These are phyloP conservation scores for Sicyos edulis DNA, from an alignment of 306 rosid species.

Conservation along the genomic window DNA sequence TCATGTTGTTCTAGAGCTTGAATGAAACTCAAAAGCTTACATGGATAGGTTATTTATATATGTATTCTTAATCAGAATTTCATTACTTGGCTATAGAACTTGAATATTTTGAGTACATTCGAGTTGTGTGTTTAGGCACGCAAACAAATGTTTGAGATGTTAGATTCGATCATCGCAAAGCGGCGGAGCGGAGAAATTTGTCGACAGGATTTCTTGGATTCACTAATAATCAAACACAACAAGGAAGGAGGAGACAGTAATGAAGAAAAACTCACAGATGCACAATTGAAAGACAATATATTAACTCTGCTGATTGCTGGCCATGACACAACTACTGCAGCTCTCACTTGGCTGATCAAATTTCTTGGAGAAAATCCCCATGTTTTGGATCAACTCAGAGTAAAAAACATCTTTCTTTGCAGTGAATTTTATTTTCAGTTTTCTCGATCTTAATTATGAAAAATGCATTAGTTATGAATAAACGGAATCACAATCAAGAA, in stretches of 20 bases:
- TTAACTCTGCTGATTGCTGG: constrained; percentile 78
- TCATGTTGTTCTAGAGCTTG: neutral
- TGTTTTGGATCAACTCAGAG: constrained; percentile 62
- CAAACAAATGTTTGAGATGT: constrained; percentile 69
- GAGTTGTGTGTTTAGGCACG: constrained; percentile 46
- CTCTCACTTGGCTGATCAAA: constrained; percentile 75
- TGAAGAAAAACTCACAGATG: constrained; percentile 65
- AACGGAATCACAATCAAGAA: too few species aligned
- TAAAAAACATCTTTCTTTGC: constrained; percentile 25
- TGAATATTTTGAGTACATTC: constrained; percentile 5
- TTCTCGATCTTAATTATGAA: too few species aligned
- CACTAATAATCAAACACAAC: constrained; percentile 61
- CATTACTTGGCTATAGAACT: neutral
- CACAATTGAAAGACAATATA: constrained; percentile 75
- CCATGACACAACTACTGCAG: constrained; percentile 89
- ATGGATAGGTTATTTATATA: neutral
- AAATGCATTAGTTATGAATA: too few species aligned
- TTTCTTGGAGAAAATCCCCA: constrained; percentile 67
- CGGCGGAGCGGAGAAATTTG: constrained; percentile 58
- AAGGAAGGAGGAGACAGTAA: constrained; percentile 33
- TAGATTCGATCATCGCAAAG: constrained; percentile 50
- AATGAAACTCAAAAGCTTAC: neutral
- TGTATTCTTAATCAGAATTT: neutral
- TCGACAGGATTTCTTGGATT: constrained; percentile 68
- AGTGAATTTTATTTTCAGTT: neutral